phyloP scores from a whole-genome alignment of 2,329 filamentous ascomycete genomes.

The Paecilomyces fulvus region DNA sequence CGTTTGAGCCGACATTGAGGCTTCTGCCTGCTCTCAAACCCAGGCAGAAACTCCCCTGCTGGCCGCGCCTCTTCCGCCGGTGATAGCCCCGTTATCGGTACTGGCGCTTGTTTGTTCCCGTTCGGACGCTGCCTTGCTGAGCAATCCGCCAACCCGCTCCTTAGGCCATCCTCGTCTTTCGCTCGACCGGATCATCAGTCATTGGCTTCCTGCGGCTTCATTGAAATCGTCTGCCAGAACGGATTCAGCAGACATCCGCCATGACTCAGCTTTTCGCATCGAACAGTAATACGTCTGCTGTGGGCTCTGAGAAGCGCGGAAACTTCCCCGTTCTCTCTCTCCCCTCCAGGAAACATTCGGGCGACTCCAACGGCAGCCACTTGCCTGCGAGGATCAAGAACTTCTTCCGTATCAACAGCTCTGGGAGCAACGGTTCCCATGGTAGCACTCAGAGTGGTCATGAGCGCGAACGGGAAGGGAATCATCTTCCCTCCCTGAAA shows the following conservation, averaged over 20 bases:
- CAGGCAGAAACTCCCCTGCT: neutral
- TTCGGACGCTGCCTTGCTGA: neutral
- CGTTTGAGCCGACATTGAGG: slow-evolving; percentile 11
- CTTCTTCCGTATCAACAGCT: slow-evolving; percentile 59
- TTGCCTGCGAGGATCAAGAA: slow-evolving; percentile 59
- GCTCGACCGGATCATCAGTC: slow-evolving; percentile 5
- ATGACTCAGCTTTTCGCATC: slow-evolving; percentile 39
- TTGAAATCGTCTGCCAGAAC: neutral
- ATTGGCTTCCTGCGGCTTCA: neutral
- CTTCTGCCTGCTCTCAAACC: slow-evolving; percentile 1
- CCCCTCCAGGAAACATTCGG: slow-evolving; percentile 36
- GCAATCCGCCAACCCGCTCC: slow-evolving; percentile 5
- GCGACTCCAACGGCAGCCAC: slow-evolving; percentile 33
- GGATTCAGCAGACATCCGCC: slow-evolving; percentile 8
- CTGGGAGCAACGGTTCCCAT: slow-evolving; percentile 37
- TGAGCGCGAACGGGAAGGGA: slow-evolving; percentile 25
- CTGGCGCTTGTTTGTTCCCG: slow-evolving; percentile 1
- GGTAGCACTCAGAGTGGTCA: slow-evolving; percentile 17
- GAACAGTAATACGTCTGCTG: slow-evolving; percentile 26
- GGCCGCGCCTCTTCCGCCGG: neutral
- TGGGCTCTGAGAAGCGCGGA: slow-evolving; percentile 38
- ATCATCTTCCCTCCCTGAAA: slow-evolving; percentile 41
- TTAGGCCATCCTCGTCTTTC: slow-evolving; percentile 5
- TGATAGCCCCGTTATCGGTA: neutral
- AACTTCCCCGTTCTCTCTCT: slow-evolving; percentile 40